Evolutionary conservation across 2,329 filamentous ascomycete species (phyloP), one percentile per base, ranked within the genome.

Genomic region (Colletotrichum sp.): DNA sequence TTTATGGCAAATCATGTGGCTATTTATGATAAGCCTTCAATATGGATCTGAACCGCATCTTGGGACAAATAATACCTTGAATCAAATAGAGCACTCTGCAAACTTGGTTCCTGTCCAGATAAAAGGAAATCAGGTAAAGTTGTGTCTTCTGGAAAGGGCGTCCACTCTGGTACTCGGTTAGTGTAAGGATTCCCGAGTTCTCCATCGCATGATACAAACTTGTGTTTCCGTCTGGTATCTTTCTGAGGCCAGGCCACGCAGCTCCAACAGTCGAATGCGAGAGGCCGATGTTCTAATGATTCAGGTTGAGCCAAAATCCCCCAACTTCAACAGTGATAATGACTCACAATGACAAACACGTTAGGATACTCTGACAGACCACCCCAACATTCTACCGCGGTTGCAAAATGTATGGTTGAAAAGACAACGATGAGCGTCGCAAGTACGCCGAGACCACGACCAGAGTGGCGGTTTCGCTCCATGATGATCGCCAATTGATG

Each of bases 181-280:
- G n/a, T 5, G n/a, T n/a, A n/a, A n/a, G n/a, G n/a, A n/a, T n/a
- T n/a, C n/a, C n/a, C n/a, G n/a, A 26, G 44, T 21, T 49, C n/a
- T 52, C 0, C 3, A 21, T 52, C 10, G 44, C n/a, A 5, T 21
- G 10, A 21, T 8, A 21, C 44, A 13, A 1, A 52, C 44, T 52
- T 52, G 44, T 52, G n/a, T 52, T 52, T 12, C 44, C 44, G 0
- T 52, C 44, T 0, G n/a, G 44, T 21, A 52, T 24, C 2, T 0
- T 52, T 52, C 6, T 21, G n/a, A 52, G 44, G 6, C 44, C 44
- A 0, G 9, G 44, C n/a, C 44, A 52, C n/a, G 44, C n/a, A 0
- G 12, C n/a, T 0, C 44, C 44, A 21, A 21, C n/a, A 8, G 44
- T 52, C n/a, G 44, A 52, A 1, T 52, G 44, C 44, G 44, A 52